Conservation (phyloP, 2,329 filamentous ascomycete genomes). For the Penicillium oxalicum region DNA sequence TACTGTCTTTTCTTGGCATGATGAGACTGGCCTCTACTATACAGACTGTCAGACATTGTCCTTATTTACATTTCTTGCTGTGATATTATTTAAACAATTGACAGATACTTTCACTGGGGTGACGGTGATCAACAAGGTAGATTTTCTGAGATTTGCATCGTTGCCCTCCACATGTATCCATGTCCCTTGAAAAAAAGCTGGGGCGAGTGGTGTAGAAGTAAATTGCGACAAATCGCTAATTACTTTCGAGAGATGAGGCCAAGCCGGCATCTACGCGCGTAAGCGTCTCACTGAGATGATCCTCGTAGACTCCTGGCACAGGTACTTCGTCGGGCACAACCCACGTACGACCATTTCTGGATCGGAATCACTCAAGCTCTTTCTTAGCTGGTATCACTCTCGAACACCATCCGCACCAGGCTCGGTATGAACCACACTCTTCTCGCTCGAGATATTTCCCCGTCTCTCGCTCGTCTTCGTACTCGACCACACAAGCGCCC, state of each 20-base stretch:
- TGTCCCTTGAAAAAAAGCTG: too few relatives aligned
- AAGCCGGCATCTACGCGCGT: too few relatives aligned
- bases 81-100: background rate
- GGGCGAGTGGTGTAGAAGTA: too few relatives aligned
- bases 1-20: slow-evolving; percentile 11
- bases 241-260: too few relatives aligned
- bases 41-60: slow-evolving; percentile 8
- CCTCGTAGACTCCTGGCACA: too few relatives aligned
- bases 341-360: background rate
- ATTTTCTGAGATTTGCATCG: too few relatives aligned
- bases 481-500: slow-evolving; percentile 79
- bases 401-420: slow-evolving; percentile 91
- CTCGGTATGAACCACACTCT: slow-evolving; percentile 60
- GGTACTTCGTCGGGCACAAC: too few relatives aligned
- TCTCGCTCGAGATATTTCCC: slow-evolving; percentile 66
- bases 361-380: slow-evolving; percentile 3
- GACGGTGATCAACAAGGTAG: background rate
- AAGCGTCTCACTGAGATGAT: too few relatives aligned
- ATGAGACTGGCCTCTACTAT: slow-evolving; percentile 9
- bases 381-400: slow-evolving; percentile 57
- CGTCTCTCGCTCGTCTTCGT: slow-evolving; percentile 66
- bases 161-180: too few relatives aligned
- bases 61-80: background rate
- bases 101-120: background rate
- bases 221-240: too few relatives aligned